Evolutionary conservation across 139 green algal species (phyloP).

Genomic region (Picochlorum sp.): DNA sequence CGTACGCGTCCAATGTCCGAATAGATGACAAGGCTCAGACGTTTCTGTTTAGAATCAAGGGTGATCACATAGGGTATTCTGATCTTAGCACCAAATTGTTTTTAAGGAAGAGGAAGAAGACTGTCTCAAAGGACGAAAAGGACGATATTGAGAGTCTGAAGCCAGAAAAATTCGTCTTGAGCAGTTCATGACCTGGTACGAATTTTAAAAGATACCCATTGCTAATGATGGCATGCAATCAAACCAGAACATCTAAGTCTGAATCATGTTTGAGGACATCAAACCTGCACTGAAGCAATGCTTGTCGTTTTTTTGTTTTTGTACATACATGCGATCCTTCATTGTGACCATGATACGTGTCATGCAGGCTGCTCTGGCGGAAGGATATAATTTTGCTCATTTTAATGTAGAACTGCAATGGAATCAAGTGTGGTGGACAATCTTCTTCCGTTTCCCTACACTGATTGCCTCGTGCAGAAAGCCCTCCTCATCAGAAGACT

Average conservation of each 20-base stretch:
- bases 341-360: too few relatives aligned
- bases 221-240: constrained; percentile 2
- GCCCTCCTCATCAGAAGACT: background rate
- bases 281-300: background rate
- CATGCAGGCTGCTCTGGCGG: too few relatives aligned
- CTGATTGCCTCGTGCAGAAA: too few relatives aligned
- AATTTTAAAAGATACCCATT: background rate
- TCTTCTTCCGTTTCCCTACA: too few relatives aligned
- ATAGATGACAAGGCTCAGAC: constrained; percentile 22
- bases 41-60: constrained; percentile 29
- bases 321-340: too few relatives aligned
- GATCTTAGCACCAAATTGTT: constrained; percentile 27
- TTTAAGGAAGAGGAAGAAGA: constrained; percentile 27
- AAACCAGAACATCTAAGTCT: constrained; percentile 23
- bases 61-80: constrained; percentile 19
- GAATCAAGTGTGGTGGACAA: too few relatives aligned
- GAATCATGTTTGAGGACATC: constrained; percentile 5
- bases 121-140: background rate
- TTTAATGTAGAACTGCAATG: too few relatives aligned
- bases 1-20: constrained; percentile 29
- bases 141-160: constrained; percentile 14
- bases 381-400: too few relatives aligned
- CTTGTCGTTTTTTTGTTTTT: too few relatives aligned
- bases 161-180: constrained; percentile 23
- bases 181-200: background rate